phyloP scores from a whole-genome alignment of 2,329 filamentous ascomycete genomes.

The Pestalotiopsis sp. region DNA sequence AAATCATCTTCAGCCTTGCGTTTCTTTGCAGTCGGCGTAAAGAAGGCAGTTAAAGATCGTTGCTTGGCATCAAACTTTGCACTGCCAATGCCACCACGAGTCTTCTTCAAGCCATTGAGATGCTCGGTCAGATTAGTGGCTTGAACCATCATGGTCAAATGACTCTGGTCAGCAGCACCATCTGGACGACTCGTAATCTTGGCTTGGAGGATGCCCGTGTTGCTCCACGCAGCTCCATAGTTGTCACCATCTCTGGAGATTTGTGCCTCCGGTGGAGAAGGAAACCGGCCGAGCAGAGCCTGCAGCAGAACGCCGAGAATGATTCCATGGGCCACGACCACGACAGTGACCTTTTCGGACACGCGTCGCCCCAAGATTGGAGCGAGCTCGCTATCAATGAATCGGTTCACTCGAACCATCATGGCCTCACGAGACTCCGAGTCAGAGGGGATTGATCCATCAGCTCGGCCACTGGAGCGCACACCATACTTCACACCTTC shows the following conservation, averaged over 20 bases:
- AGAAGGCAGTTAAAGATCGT: constrained; percentile 76
- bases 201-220: constrained; percentile 42
- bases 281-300: constrained; percentile 59
- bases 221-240: constrained; percentile 45
- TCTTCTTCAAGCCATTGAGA: constrained; percentile 74
- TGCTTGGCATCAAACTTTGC: constrained; percentile 75
- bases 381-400: constrained; percentile 65
- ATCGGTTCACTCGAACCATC: constrained; percentile 62
- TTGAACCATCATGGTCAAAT: constrained; percentile 44
- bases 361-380: constrained; percentile 48
- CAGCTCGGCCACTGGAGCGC: constrained; percentile 35
- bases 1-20: constrained; percentile 38
- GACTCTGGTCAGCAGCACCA: not conserved
- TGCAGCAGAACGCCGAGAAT: constrained; percentile 72
- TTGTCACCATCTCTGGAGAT: not conserved
- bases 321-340: constrained; percentile 81
- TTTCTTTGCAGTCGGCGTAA: constrained; percentile 53
- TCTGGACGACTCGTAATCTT: constrained; percentile 15
- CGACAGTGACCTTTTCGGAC: constrained; percentile 46
- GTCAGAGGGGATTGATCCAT: constrained; percentile 32
- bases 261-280: constrained; percentile 15
- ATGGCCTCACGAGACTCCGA: constrained; percentile 71
- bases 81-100: constrained; percentile 80
- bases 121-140: constrained; percentile 72
- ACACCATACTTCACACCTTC: constrained; percentile 64